Evolutionary conservation across 2,329 filamentous ascomycete species (phyloP).

Genomic region (Teratosphaeriaceae sp.): DNA sequence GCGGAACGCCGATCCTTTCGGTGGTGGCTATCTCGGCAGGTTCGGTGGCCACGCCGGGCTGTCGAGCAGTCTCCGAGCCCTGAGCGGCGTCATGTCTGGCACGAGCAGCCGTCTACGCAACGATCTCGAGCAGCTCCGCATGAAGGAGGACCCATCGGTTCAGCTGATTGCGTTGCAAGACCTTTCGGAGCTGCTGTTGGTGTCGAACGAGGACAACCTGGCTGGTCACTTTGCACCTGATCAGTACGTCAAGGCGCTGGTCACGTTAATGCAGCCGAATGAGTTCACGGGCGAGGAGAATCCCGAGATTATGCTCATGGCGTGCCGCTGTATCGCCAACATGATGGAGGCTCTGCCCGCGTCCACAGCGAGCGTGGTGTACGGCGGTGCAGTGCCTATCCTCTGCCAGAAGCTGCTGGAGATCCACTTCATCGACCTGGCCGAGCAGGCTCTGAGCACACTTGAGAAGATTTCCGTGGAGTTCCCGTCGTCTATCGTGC

Average conservation of each 20-base stretch:
- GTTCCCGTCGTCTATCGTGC: conserved; percentile 89
- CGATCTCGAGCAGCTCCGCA: conserved; percentile 55
- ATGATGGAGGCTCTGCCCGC: conserved; percentile 94
- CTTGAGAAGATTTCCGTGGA: conserved; percentile 96
- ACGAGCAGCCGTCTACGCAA: conserved; percentile 70
- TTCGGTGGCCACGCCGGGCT: conserved; percentile 57
- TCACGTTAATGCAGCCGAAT: conserved; percentile 83
- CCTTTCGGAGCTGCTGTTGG: conserved; percentile 82
- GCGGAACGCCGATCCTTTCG: conserved; percentile 53
- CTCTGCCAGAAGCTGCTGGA: conserved; percentile 92
- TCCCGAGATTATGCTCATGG: conserved; percentile 93
- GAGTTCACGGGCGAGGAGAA: conserved; percentile 78
- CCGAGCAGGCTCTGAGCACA: conserved; percentile 93
- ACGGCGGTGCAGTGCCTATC: conserved; percentile 91
- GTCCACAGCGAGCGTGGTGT: conserved; percentile 91
- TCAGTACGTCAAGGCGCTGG: conserved; percentile 89
- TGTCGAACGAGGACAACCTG: conserved; percentile 94
- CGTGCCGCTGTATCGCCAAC: conserved; percentile 92
- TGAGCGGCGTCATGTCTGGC: conserved; percentile 88
- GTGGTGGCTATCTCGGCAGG: conserved; percentile 59
- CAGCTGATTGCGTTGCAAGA: conserved; percentile 92
- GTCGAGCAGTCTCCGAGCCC: conserved; percentile 72
- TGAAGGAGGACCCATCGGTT: conserved; percentile 77
- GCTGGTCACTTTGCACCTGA: conserved; percentile 93
- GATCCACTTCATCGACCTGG: conserved; percentile 94